phyloP scores from a whole-genome alignment of 2,329 filamentous ascomycete genomes.

The Colletotrichum cordylinicola region DNA sequence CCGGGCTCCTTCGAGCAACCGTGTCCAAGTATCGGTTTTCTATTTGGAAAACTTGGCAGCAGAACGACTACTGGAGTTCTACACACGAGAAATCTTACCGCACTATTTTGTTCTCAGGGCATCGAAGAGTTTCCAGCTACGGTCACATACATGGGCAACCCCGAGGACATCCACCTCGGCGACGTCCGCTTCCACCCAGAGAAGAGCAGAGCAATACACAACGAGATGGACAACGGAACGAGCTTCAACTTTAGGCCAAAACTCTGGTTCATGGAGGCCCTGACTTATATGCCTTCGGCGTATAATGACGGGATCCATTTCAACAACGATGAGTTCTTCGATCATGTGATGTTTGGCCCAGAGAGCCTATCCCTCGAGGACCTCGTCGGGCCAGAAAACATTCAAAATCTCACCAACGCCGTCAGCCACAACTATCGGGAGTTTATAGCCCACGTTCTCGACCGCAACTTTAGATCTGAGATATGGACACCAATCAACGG shows the following conservation, averaged over 20 bases:
- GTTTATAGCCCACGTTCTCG: not conserved
- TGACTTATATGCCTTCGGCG: not conserved
- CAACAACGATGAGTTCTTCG: not conserved
- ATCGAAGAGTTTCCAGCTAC: not conserved
- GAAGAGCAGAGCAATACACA: not conserved
- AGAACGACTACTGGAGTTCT: too few relatives aligned
- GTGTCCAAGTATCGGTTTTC: not conserved
- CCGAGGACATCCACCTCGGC: not conserved
- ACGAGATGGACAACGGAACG: not conserved
- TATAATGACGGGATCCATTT: not conserved
- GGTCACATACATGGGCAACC: not conserved
- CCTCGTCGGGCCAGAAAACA: not conserved
- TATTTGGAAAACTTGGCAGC: not conserved
- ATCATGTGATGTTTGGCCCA: not conserved
- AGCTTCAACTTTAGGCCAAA: not conserved
- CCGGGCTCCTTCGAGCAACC: too few relatives aligned
- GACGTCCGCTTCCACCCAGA: not conserved
- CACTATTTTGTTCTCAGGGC: not conserved
- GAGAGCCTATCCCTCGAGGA: not conserved
- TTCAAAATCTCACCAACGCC: not conserved
- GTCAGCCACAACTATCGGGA: not conserved
- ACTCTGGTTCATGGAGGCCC: not conserved
- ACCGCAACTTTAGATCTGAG: not conserved
- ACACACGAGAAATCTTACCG: not conserved
- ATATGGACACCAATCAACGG: not conserved